Percentiles rank a stretch among this genome's conserved stretches.
Conservation (phyloP, 1,284 basidiomycete genomes). For the Ustilago lituana region DNA sequence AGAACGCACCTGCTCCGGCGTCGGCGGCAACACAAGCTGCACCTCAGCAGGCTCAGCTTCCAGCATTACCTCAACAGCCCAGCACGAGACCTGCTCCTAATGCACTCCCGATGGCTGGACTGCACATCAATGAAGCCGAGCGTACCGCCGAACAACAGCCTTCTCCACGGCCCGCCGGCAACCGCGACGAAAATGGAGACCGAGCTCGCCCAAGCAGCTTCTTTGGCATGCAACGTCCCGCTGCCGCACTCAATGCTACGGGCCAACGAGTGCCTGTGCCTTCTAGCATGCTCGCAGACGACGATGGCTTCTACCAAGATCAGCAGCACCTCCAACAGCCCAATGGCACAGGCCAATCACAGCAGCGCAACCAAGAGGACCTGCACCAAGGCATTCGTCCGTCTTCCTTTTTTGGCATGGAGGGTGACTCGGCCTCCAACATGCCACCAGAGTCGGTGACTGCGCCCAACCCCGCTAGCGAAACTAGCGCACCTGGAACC, state of each 20-base stretch:
- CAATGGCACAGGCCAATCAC: slow-evolving; percentile 18
- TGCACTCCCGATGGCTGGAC: slow-evolving; percentile 15
- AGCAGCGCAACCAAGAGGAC: slow-evolving; percentile 21
- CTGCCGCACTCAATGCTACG: slow-evolving; percentile 41
- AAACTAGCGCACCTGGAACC: slow-evolving; percentile 12
- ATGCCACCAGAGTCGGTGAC: slow-evolving; percentile 8
- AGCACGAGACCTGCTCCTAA: slow-evolving; percentile 10
- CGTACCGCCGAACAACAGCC: slow-evolving; percentile 10
- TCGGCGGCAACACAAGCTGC: too few relatives aligned
- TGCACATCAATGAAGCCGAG: slow-evolving; percentile 20
- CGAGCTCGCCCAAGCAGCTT: slow-evolving; percentile 48
- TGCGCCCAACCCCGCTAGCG: slow-evolving; percentile 8
- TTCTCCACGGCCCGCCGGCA: not conserved
- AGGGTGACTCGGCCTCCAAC: slow-evolving; percentile 21
- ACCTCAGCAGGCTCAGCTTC: not conserved
- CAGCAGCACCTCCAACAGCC: slow-evolving; percentile 31
- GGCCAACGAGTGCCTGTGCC: slow-evolving; percentile 43
- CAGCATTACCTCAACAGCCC: slow-evolving; percentile 1
- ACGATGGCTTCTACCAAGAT: slow-evolving; percentile 38
- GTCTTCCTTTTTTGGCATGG: slow-evolving; percentile 50
- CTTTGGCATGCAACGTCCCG: slow-evolving; percentile 56
- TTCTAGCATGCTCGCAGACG: slow-evolving; percentile 29
- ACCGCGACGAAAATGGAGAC: slow-evolving; percentile 27
- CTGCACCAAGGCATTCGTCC: slow-evolving; percentile 28
- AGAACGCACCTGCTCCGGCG: not conserved